Evolutionary conservation across 164 flowering plant genomes (phyloP).

Genomic region (Nymphaea colorata): DNA sequence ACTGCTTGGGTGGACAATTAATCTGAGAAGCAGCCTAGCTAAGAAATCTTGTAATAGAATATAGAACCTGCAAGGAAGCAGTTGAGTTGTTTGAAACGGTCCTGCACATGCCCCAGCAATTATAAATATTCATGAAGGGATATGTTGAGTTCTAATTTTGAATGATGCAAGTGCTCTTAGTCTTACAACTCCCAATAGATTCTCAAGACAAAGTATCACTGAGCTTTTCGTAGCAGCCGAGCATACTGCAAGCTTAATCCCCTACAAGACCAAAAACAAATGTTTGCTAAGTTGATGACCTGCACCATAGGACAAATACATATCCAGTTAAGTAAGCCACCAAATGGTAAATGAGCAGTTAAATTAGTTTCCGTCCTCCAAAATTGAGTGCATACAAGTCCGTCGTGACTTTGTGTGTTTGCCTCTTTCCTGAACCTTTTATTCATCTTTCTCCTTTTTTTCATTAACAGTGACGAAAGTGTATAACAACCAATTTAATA

Average conservation of each 20-base stretch:
- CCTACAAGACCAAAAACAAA: slow-evolving; percentile 28
- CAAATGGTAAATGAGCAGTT: neutral
- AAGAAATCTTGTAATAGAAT: no score
- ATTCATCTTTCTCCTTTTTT: no score
- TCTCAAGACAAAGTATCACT: slow-evolving; percentile 88
- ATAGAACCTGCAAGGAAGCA: slow-evolving; percentile 90
- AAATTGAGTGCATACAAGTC: no score
- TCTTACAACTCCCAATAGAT: slow-evolving; percentile 73
- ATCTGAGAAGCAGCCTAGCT: no score
- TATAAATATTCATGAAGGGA: neutral
- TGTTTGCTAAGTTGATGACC: neutral
- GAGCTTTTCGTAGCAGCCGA: slow-evolving; percentile 99
- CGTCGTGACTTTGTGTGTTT: no score
- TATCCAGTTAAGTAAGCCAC: neutral
- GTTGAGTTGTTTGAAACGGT: slow-evolving; percentile 78
- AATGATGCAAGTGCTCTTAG: neutral
- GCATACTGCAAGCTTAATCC: slow-evolving; percentile 83
- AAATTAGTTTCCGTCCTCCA: no score
- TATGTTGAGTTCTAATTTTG: neutral
- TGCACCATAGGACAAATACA: neutral
- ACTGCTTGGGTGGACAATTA: no score
- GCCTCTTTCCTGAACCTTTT: no score
- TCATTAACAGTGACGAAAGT: no score
- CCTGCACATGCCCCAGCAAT: slow-evolving; percentile 26
- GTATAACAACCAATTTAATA: no score